phyloP scores from a whole-genome alignment of 768 basidiomycete genomes.

The Hirschioporus abietinus region DNA sequence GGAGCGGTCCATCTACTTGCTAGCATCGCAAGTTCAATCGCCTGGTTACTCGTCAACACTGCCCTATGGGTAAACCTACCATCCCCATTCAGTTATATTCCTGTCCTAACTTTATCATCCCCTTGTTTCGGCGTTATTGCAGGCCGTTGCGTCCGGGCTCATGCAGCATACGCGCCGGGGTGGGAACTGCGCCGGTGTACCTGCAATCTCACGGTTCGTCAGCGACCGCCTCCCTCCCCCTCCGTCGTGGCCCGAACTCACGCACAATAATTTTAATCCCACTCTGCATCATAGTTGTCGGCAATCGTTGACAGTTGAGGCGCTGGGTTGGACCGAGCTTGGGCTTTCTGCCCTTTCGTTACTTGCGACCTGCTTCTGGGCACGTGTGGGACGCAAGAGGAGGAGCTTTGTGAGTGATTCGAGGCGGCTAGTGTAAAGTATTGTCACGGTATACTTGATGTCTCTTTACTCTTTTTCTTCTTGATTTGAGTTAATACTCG shows the following conservation, averaged over 20 bases:
- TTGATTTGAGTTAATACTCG: no score
- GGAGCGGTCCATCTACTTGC: slow-evolving; percentile 64
- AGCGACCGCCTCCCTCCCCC: slow-evolving; percentile 11
- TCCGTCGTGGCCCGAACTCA: background rate
- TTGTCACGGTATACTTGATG: background rate
- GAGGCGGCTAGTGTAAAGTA: slow-evolving; percentile 30
- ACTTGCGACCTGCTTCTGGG: slow-evolving; percentile 49
- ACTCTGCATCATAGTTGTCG: slow-evolving; percentile 47
- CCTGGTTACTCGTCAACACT: slow-evolving; percentile 64
- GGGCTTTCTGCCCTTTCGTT: slow-evolving; percentile 53
- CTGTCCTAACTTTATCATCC: background rate
- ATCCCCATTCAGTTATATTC: slow-evolving; percentile 2
- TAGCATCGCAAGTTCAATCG: slow-evolving; percentile 70
- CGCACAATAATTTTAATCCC: background rate
- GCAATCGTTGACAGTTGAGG: slow-evolving; percentile 68
- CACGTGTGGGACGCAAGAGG: slow-evolving; percentile 28
- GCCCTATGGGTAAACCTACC: slow-evolving; percentile 55
- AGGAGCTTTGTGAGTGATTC: slow-evolving; percentile 38
- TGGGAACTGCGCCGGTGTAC: slow-evolving; percentile 48
- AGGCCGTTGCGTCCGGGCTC: slow-evolving; percentile 66
- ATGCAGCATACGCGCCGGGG: slow-evolving; percentile 62
- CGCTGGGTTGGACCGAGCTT: slow-evolving; percentile 73
- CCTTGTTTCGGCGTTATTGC: slow-evolving; percentile 6
- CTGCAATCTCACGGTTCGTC: slow-evolving; percentile 47
- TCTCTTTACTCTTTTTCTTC: background rate